A percentile compares a stretch with the other conserved stretches of the same genome.
phyloP scores from a whole-genome alignment of 148 eudicot genomes.

The Vaccinium corymbosum region DNA sequence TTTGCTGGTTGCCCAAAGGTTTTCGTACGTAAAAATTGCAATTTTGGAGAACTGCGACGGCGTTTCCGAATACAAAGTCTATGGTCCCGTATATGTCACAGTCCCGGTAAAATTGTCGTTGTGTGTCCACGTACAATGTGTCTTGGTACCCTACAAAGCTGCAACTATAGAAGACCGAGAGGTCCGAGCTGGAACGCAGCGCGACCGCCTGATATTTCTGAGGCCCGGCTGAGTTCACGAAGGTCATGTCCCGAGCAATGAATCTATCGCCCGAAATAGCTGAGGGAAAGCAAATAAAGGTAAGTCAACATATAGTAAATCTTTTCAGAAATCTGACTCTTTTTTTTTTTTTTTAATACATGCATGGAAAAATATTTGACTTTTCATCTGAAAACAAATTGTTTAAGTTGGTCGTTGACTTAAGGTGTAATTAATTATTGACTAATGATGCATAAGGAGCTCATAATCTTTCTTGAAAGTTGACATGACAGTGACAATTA shows the following conservation, averaged over 20 bases:
- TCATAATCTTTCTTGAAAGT: not conserved
- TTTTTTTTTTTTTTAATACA: no score
- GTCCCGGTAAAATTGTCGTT: conserved; percentile 25
- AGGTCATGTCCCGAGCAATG: conserved; percentile 31
- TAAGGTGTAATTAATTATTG: not conserved
- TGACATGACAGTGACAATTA: not conserved
- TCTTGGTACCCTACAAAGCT: conserved; percentile 35
- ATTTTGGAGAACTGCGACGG: conserved; percentile 13
- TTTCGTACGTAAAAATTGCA: conserved; percentile 22
- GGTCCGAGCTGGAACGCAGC: conserved; percentile 25
- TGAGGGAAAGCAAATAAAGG: not conserved
- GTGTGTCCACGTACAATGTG: conserved; percentile 22
- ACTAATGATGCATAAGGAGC: not conserved
- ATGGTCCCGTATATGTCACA: conserved; percentile 26
- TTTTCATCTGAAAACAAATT: not conserved
- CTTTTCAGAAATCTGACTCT: not conserved
- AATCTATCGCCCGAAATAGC: conserved; percentile 25
- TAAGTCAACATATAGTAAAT: not conserved
- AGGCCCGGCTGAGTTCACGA: conserved; percentile 31
- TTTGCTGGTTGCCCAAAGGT: conserved; percentile 21
- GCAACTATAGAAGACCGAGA: conserved; percentile 29
- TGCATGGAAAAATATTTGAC: not conserved
- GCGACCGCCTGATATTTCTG: conserved; percentile 32
- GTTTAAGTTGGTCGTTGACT: not conserved
- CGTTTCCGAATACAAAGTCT: conserved; percentile 21